These are phyloP conservation scores for Rhizopogon rudus DNA, from an alignment of 768 basidiomycete species.

Conservation along the genomic window DNA sequence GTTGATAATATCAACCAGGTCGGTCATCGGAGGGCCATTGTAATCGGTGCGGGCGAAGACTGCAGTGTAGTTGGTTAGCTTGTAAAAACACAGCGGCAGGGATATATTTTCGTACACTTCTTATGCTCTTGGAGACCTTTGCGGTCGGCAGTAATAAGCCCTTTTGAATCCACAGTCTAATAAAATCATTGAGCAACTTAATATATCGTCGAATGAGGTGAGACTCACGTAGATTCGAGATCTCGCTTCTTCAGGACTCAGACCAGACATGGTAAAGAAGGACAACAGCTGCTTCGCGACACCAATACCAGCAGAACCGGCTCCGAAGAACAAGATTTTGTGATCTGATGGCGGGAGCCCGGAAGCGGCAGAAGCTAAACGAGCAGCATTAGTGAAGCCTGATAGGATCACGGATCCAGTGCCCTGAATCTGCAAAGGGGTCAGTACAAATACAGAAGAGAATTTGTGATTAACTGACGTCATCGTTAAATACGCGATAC, in stretches of 20 bases:
- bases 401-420: conserved; percentile 75
- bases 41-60: conserved; percentile 74
- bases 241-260: conserved; percentile 63
- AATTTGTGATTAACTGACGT: conserved; percentile 38
- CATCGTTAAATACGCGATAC: conserved; percentile 68
- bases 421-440: conserved; percentile 49
- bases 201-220: neutral
- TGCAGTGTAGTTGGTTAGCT: conserved; percentile 13
- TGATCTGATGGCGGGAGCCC: conserved; percentile 39
- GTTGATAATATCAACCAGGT: conserved; percentile 61
- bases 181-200: conserved; percentile 8
- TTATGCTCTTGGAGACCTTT: conserved; percentile 71
- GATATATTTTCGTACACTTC: conserved; percentile 39
- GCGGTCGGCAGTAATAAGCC: conserved; percentile 66
- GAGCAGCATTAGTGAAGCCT: conserved; percentile 71
- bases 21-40: conserved; percentile 53
- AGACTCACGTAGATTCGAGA: conserved; percentile 57
- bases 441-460: conserved; percentile 1
- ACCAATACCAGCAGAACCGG: conserved; percentile 49
- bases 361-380: conserved; percentile 46
- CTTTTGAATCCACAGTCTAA: conserved; percentile 73
- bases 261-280: conserved; percentile 48
- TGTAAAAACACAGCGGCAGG: neutral
- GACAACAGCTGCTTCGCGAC: conserved; percentile 47
- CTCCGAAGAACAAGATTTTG: conserved; percentile 55